Conservation (phyloP, 2,329 filamentous ascomycete genomes). For the Alternaria arbusti region DNA sequence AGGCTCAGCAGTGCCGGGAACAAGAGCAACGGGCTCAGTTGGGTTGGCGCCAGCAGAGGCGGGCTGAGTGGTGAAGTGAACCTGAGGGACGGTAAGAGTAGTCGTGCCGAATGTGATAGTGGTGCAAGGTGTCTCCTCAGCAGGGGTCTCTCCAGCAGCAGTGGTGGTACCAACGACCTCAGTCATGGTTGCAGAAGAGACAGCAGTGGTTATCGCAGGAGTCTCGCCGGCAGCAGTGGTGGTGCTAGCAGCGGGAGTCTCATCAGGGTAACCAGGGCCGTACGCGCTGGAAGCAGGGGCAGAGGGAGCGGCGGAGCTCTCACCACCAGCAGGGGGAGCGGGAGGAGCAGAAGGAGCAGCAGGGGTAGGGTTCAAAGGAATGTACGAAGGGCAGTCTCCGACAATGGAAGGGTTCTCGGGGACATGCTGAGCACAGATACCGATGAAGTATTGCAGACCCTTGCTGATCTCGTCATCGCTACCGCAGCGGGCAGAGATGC, state of each 20-base stretch:
- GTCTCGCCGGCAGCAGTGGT: constrained; percentile 10
- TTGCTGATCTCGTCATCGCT: constrained; percentile 68
- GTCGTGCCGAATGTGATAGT: constrained; percentile 53
- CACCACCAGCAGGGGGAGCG: constrained; percentile 7
- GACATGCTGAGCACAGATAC: constrained; percentile 82
- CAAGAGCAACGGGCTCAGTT: constrained; percentile 45
- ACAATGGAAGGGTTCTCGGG: constrained; percentile 83
- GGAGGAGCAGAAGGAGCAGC: constrained; percentile 18
- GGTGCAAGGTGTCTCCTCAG: constrained; percentile 33
- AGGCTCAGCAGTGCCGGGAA: constrained; percentile 39
- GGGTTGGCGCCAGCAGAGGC: constrained; percentile 34
- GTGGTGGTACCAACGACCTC: neutral
- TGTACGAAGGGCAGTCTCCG: constrained; percentile 72
- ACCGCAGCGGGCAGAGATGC: constrained; percentile 76
- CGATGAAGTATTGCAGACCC: constrained; percentile 84
- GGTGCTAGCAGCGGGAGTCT: constrained; percentile 8
- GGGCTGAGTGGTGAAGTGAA: constrained; percentile 51
- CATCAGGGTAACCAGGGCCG: neutral
- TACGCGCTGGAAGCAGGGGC: constrained; percentile 10
- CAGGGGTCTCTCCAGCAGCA: constrained; percentile 5
- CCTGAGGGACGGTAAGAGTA: constrained; percentile 55
- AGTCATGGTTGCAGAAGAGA: neutral
- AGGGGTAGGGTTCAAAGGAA: constrained; percentile 48
- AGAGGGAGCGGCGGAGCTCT: constrained; percentile 3
- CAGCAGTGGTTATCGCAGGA: constrained; percentile 2